Conservation (phyloP, 1,284 basidiomycete genomes). For the Tilletia indica region DNA sequence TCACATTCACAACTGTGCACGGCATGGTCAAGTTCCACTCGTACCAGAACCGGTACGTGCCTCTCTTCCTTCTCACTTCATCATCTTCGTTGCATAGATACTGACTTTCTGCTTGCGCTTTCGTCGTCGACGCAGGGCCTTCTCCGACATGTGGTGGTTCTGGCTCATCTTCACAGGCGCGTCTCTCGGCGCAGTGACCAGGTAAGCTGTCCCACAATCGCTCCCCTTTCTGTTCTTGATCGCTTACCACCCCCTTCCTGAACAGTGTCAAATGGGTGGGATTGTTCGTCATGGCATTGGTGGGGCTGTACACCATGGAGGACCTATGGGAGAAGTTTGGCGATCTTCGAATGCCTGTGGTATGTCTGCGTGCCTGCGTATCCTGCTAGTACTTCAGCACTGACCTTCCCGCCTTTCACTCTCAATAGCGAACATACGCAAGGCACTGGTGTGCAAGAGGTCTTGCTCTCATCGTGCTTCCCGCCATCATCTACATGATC, state of each 20-base stretch:
- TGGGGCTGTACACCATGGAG: conserved; percentile 93
- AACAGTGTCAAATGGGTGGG: conserved; percentile 91
- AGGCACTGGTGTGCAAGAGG: conserved; percentile 89
- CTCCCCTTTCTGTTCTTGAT: no score
- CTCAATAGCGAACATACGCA: conserved; percentile 67
- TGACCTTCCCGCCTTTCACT: neutral
- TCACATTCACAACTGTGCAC: conserved; percentile 94
- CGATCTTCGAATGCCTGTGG: conserved; percentile 80
- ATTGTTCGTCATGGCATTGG: conserved; percentile 87
- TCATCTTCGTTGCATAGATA: neutral
- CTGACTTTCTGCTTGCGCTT: neutral
- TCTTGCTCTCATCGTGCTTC: conserved; percentile 80
- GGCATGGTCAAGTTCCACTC: conserved; percentile 95
- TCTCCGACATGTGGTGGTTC: conserved; percentile 92
- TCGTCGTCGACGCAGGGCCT: conserved; percentile 60
- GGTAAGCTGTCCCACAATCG: no score
- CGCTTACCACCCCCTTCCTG: no score
- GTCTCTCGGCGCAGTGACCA: conserved; percentile 88
- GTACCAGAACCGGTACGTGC: conserved; percentile 77
- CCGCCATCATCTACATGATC: conserved; percentile 84
- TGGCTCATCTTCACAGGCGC: conserved; percentile 87
- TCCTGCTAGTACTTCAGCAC: neutral
- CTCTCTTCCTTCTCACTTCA: conserved; percentile 26
- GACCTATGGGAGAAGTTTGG: conserved; percentile 99
- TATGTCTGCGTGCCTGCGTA: conserved; percentile 61